Evolutionary conservation across 345 rosid genomes (phyloP), one percentile per base, ranked within the genome.

Genomic region (Clarkia xantiana): DNA sequence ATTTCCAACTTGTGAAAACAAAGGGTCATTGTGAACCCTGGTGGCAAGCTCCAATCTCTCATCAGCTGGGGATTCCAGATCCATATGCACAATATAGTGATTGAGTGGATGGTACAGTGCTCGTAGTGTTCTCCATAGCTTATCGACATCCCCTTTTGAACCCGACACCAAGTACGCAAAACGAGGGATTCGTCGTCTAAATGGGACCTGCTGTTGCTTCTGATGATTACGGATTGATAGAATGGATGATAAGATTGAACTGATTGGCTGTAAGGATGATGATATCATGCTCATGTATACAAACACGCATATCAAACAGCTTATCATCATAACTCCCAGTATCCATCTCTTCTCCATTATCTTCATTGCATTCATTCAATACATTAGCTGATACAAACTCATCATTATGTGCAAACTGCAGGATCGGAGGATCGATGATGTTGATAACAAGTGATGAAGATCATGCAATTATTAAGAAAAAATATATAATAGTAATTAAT

Each of bases 261-360:
- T 72, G 70, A 80, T 71, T 7, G 65, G 78, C 57, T 69, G 78
- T 10, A 82, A 52, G 0, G 95, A 82, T 38, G 87, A 68, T 64
- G 11, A 85, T 63, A 18, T 94, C 88, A 89, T 73, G 70, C 80
- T 82, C 69, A 89, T 75, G 23, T 76, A 75, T 48, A 82, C 80
- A 59, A 89, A 80, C 19, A 79, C 42, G 40, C 78, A 85, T 45
- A 80, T 19, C 14, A 89, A 77, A 55, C 90, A 85, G 76, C 78
- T 78, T 62, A 85, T 68, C 14, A 76, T 84, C 10, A 89, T 71
- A 29, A 29, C 36, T 29, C 9, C 9, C 45, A 95, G 90, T 13
- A 77, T 75, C 97, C 90, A 89, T 73, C 72, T 85, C 83, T 69
- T 89, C 85, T 85, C 95, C 84, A 79, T n/a, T n/a, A n/a, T 62